A percentile compares a stretch with the other conserved stretches of the same genome.
phyloP scores from a whole-genome alignment of 2,329 filamentous ascomycete genomes.

The Hymenotorrendiella dingleyae region DNA sequence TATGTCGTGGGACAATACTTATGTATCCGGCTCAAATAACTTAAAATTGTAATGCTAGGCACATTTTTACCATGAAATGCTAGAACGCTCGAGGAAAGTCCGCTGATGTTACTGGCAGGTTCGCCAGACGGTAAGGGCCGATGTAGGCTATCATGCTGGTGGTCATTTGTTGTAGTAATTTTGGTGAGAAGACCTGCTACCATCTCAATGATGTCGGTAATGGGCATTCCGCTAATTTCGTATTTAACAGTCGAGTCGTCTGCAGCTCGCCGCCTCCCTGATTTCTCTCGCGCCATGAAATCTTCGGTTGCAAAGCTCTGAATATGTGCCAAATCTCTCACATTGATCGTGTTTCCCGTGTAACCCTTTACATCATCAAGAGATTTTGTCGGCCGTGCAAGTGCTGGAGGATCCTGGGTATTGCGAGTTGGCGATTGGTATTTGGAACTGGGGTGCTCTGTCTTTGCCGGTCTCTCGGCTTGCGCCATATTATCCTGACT shows the following conservation, averaged over 20 bases:
- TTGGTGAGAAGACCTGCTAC: constrained; percentile 93
- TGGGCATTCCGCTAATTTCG: constrained; percentile 96
- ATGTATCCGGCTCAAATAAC: constrained; percentile 92
- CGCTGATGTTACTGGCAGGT: constrained; percentile 51
- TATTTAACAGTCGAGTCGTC: constrained; percentile 55
- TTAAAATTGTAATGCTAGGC: constrained; percentile 92
- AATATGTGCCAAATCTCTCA: constrained; percentile 86
- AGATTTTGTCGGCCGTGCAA: constrained; percentile 26
- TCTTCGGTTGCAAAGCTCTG: constrained; percentile 82
- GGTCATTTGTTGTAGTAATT: constrained; percentile 93
- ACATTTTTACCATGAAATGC: constrained; percentile 98
- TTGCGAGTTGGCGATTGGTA: constrained; percentile 5
- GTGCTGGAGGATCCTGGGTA: constrained; percentile 8
- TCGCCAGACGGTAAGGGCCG: constrained; percentile 56
- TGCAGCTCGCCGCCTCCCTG: constrained; percentile 46
- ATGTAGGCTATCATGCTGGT: constrained; percentile 87
- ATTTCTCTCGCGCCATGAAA: constrained; percentile 48
- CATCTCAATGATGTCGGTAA: constrained; percentile 97
- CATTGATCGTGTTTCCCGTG: constrained; percentile 54
- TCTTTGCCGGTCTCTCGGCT: constrained; percentile 8
- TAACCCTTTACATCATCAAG: constrained; percentile 35
- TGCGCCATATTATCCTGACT: constrained; percentile 26
- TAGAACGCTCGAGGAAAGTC: constrained; percentile 68
- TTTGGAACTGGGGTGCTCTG: constrained; percentile 9
- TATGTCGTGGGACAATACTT: constrained; percentile 99